Evolutionary conservation across 2,329 filamentous ascomycete genomes (phyloP), one percentile per base, ranked within the genome.

Genomic region (Penicillium oxalicum): DNA sequence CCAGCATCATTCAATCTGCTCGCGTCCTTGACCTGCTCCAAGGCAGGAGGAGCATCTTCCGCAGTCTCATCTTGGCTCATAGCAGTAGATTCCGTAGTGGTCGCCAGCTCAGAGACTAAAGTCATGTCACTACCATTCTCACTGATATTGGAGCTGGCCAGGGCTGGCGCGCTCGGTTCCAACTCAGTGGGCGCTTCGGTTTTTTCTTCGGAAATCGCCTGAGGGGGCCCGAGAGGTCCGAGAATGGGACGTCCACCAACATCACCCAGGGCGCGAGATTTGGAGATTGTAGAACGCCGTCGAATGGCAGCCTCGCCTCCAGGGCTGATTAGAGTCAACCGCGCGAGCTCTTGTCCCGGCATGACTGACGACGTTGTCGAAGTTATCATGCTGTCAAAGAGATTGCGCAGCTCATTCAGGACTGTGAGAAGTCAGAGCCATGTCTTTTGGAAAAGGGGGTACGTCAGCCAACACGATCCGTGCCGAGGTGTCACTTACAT

Each of bases 291-390:
- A 26, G 76, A 77, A 48, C 71, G 67, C 51, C 74, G 66, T 48
- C 77, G 72, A 49, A 77, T 74, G 25, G 71, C 72, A 35, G 74
- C 76, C 56, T 81, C 79, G 35, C 77, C 76, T 40, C 75, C 75
- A 25, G 77, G 74, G 53, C 75, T 79, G 50, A 88, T 80, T 24
- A 95, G 75, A 1, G 90, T 90, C 35, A 91, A 79, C 43, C 89
- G 84, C 26, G 90, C 90, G 32, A 96, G 77, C 55, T 88, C 82
- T 58, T 86, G 84, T 3, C 84, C 83, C 1, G 90, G 90, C 38
- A 77, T 81, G 28, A 91, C 82, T 12, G 79, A 83, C 9, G 76
- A 70, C 36, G 77, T 74, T 4, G 79, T 72, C 1, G 85, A 83
- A 1, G 75, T 78, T 50, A 86, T 83, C 63, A 95, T 82, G 49